phyloP scores from a whole-genome alignment of 192 early-diverging fungal genomes.

The Spizellomyces sp. region DNA sequence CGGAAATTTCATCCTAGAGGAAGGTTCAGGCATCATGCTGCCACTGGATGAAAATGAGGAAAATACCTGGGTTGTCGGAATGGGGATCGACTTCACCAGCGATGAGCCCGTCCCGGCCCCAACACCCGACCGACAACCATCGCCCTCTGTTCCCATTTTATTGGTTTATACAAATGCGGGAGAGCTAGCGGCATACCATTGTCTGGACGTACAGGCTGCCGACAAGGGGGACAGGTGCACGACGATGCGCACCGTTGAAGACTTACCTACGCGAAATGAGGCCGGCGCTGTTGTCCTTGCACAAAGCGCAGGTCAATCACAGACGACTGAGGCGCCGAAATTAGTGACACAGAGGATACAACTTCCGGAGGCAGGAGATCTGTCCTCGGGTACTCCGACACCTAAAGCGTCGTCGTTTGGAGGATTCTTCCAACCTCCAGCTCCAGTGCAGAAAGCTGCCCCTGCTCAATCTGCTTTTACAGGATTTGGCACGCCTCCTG shows the following conservation, averaged over 20 bases:
- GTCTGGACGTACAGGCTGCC: conserved; percentile 60
- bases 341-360: no score
- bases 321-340: no score
- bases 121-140: conserved; percentile 51
- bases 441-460: no score
- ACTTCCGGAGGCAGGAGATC: no score
- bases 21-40: conserved; percentile 52
- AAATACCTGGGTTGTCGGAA: conserved; percentile 70
- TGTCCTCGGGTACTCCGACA: no score
- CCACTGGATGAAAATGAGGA: conserved; percentile 58
- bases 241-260: not conserved
- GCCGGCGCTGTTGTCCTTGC: no score
- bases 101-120: conserved; percentile 54
- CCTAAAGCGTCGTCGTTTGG: no score
- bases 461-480: no score
- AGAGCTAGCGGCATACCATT: conserved; percentile 64
- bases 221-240: not conserved
- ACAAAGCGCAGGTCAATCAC: no score
- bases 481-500: no score
- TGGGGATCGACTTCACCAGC: conserved; percentile 74
- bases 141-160: conserved; percentile 69
- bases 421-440: no score
- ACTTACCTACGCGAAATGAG: not conserved
- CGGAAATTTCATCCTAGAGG: conserved; percentile 73
- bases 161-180: conserved; percentile 72